Evolutionary conservation across 352 stramenopile species (phyloP), one percentile per base, ranked within the genome.

Genomic region (Pythium dissotocum): DNA sequence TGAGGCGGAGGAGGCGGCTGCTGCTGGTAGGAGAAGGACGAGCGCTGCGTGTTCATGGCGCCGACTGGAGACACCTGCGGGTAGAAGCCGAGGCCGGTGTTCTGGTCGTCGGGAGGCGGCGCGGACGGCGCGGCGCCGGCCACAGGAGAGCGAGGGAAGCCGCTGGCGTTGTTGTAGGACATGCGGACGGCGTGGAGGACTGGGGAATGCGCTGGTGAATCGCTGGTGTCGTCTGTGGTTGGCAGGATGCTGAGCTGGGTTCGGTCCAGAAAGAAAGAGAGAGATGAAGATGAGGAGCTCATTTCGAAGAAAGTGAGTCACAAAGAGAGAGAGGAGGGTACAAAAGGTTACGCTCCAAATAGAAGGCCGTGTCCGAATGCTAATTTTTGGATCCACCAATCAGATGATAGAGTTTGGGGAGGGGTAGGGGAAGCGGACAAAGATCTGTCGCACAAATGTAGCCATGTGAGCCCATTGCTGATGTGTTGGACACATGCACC

Each of bases 111-210:
- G 44, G 61, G 24, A 33, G 61, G 61, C 26, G 61, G 61, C 35
- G 61, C 52, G 13, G 67, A 73, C 33, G 67, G 67, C 32, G 58
- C 51, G 36, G 54, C 26, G 61, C 48, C 30, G 52, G 38, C 61
- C 38, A 63, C 53, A 21, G 64, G 64, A 32, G 64, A 70, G 64
- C 57, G 64, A 18, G 53, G 38, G 65, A 54, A 72, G 35, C 38
- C 59, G 64, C 52, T 48, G 49, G 28, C 30, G 48, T 65, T 58
- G 53, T 72, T 55, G 46, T 68, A 68, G 7, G 55, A 53, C 66
- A 65, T 73, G 54, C 13, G 28, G 0, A 12, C 16, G 35, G 21
- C 26, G 18, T 24, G 18, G 21, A 3, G 54, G 24, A 35, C 12
- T 35, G 18, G n/a, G 48, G 46, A 59, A 59, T 64, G 58, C 6